Evolutionary conservation across 2,329 filamentous ascomycete genomes (phyloP).

Genomic region (Tolypocladium album): DNA sequence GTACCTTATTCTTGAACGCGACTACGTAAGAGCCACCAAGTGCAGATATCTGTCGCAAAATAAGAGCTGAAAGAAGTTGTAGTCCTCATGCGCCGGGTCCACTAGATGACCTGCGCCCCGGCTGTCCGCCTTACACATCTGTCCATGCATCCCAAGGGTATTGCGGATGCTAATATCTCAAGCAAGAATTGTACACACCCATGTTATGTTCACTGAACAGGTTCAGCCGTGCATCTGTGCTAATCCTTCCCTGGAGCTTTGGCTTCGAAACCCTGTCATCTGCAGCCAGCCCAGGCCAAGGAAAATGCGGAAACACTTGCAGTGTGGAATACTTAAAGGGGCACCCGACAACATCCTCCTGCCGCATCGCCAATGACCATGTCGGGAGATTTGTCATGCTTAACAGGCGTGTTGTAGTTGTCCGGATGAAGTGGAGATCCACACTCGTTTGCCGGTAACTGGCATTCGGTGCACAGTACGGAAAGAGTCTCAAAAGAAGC

Average conservation of each 20-base stretch:
- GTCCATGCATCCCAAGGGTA: not conserved
- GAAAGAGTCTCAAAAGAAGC: not conserved
- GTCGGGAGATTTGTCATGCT: not conserved
- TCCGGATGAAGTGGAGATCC: not conserved
- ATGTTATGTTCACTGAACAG: constrained; percentile 23
- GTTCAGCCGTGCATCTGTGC: constrained; percentile 11
- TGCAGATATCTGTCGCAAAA: not conserved
- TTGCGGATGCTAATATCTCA: not conserved
- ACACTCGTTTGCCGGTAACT: not conserved
- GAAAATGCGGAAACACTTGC: not conserved
- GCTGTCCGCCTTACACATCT: not conserved
- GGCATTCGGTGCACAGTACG: not conserved
- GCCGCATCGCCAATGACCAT: not conserved
- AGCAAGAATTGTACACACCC: constrained; percentile 10
- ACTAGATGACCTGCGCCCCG: not conserved
- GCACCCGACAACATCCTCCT: not conserved
- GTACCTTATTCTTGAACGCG: not conserved
- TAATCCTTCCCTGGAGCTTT: constrained; percentile 1
- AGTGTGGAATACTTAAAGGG: not conserved
- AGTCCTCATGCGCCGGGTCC: not conserved
- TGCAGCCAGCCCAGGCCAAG: not conserved
- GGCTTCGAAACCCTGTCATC: too few species aligned
- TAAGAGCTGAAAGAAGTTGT: not conserved
- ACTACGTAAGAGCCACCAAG: not conserved
- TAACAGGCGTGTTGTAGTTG: not conserved